Percentiles rank a stretch among this genome's conserved stretches.
phyloP scores from a whole-genome alignment of 371 early-diverging fungal genomes.

The Vairimorpha necatrix region DNA sequence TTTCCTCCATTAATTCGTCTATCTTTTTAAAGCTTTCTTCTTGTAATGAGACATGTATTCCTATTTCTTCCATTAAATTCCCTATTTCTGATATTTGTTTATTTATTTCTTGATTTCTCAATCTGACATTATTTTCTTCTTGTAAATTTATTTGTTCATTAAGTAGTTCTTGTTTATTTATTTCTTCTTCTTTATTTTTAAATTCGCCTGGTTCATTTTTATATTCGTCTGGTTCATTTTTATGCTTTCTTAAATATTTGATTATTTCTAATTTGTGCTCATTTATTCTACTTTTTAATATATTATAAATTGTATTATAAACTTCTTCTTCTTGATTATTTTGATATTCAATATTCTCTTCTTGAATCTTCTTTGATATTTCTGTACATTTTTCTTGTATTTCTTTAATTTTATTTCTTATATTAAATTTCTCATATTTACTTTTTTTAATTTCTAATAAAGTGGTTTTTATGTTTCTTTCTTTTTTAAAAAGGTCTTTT shows the following conservation, averaged over 20 bases:
- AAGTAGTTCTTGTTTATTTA: no score
- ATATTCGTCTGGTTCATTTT: not conserved
- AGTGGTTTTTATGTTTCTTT: slow-evolving; percentile 7
- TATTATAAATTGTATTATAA: not conserved
- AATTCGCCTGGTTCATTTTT: not conserved
- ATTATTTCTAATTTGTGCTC: slow-evolving; percentile 26
- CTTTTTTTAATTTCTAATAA: not conserved
- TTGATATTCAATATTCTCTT: not conserved
- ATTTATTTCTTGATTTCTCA: slow-evolving; percentile 53
- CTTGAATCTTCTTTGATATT: not conserved
- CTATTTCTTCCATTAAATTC: slow-evolving; percentile 63
- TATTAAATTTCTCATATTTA: slow-evolving; percentile 32
- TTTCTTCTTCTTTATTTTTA: not conserved
- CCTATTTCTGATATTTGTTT: slow-evolving; percentile 65
- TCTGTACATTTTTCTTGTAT: not conserved
- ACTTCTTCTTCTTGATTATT: not conserved
- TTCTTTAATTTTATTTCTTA: slow-evolving; percentile 16
- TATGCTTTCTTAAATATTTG: slow-evolving; percentile 10
- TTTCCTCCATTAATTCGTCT: slow-evolving; percentile 54
- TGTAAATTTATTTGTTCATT: not conserved
- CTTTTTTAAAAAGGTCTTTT: slow-evolving; percentile 14
- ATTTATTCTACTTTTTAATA: slow-evolving; percentile 13
- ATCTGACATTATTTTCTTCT: not conserved
- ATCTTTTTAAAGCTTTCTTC: slow-evolving; percentile 63
- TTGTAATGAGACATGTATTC: slow-evolving; percentile 63